Evolutionary conservation across 2,329 filamentous ascomycete genomes (phyloP).

Genomic region (Onygenales sp.): DNA sequence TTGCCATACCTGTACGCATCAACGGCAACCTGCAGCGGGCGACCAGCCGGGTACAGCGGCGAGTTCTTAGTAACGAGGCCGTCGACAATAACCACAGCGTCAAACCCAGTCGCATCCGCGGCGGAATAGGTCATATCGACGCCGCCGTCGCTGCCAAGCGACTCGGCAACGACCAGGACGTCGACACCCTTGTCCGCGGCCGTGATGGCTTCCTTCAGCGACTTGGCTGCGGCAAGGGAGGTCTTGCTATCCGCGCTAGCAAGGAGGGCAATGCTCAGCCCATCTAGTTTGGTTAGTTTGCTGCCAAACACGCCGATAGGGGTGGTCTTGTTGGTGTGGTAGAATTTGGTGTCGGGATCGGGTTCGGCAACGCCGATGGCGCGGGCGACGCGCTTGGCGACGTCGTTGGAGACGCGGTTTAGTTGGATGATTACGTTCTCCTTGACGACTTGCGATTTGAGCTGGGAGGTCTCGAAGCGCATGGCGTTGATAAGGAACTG

Average conservation of each 20-base stretch:
- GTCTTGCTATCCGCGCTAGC: conserved; percentile 30
- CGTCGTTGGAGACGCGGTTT: conserved; percentile 58
- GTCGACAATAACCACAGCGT: conserved; percentile 49
- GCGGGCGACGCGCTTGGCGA: conserved; percentile 54
- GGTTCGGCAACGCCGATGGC: conserved; percentile 53
- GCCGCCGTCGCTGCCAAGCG: conserved; percentile 26
- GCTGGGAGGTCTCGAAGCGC: conserved; percentile 57
- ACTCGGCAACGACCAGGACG: conserved; percentile 53
- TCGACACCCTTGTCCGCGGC: conserved; percentile 38
- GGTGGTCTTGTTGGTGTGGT: conserved; percentile 62
- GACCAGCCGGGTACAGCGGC: conserved; percentile 53
- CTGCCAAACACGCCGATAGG: conserved; percentile 50
- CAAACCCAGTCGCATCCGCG: conserved; percentile 44
- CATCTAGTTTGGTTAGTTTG: conserved; percentile 51
- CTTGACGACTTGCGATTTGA: conserved; percentile 50
- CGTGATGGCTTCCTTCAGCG: conserved; percentile 42
- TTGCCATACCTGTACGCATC: conserved; percentile 62
- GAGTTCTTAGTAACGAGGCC: conserved; percentile 12
- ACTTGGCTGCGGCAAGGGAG: conserved; percentile 38
- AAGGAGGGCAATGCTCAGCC: conserved; percentile 56
- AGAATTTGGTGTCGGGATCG: conserved; percentile 52
- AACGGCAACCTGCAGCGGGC: conserved; percentile 54
- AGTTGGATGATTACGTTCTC: conserved; percentile 59
- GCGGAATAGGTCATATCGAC: conserved; percentile 56
- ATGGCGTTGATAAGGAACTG: conserved; percentile 65